A percentile compares a stretch with the other conserved stretches of the same genome.
Evolutionary conservation across 805 yeast species (phyloP).

Genomic region (Metschnikowia dekortorum): DNA sequence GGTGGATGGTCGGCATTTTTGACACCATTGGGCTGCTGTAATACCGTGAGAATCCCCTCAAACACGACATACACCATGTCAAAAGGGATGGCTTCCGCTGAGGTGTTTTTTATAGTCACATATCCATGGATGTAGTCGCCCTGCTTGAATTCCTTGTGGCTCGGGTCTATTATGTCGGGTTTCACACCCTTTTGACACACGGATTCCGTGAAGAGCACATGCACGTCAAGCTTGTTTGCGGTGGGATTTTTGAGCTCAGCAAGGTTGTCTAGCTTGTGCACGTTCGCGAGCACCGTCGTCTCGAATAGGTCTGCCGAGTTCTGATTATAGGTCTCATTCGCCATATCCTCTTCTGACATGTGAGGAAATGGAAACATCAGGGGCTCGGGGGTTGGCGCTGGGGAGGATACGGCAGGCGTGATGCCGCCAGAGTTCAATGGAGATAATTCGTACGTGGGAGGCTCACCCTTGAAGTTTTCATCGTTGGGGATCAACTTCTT

Average conservation of each 20-base stretch:
- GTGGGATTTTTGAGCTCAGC: conserved; percentile 17
- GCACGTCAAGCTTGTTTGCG: conserved; percentile 26
- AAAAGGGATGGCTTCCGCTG: conserved; percentile 31
- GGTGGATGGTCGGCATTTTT: conserved; percentile 23
- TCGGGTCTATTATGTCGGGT: conserved; percentile 32
- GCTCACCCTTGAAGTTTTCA: conserved; percentile 38
- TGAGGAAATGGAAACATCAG: conserved; percentile 15
- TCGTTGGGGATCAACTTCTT: conserved; percentile 32
- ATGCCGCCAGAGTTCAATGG: conserved; percentile 17
- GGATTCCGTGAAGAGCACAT: conserved; percentile 32
- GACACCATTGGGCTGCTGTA: conserved; percentile 22
- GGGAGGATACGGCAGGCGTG: conserved; percentile 11
- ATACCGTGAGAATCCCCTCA: conserved; percentile 32
- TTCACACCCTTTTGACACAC: conserved; percentile 38
- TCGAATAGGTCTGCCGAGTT: conserved; percentile 26
- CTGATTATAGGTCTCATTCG: conserved; percentile 11
- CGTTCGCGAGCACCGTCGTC: conserved; percentile 40
- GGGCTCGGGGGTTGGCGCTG: conserved; percentile 3
- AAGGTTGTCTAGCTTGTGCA: conserved; percentile 35
- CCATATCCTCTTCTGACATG: conserved; percentile 1
- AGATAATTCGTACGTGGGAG: conserved; percentile 32
- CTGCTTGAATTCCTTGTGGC: conserved; percentile 31
- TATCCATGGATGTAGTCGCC: conserved; percentile 43
- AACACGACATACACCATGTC: conserved; percentile 44
- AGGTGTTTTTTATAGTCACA: conserved; percentile 33